Base-by-base conservation (phyloP, 2,329 filamentous ascomycete genomes). In the Aspergillus tubingensis region DNA sequence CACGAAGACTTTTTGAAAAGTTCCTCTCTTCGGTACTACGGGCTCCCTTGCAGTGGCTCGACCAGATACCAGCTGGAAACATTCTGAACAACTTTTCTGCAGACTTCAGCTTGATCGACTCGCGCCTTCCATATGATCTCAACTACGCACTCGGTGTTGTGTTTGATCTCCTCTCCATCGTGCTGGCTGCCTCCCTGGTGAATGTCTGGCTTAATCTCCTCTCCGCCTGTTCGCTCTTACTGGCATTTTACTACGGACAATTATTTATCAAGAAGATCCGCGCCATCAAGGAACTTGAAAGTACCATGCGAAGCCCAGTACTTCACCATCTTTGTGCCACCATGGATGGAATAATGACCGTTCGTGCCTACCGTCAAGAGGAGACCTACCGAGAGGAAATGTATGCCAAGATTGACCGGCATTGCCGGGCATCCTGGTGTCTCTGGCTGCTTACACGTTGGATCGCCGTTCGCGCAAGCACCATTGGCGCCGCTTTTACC, bases 31-130 rank as follows among this genome's bases (percentile, higher is more conserved):
- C 53, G 13, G 47, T 55, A 30, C 25, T 55, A 10, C 53, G 39
- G 1, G 53, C 53, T 3, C 53, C 53, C 13, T 25, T 55, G 3
- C 53, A 55, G 19, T 55, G 53, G 53, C 53, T 55, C 5, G 53
- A 55, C 39, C 44, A 47, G 39, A 15, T 55, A 2, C 53, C 53
- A n/a, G 23, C 53, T 2, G 53, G 53, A 1, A 36, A 47, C 17
- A 30, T 55, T 5, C n/a, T 55, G 3, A 55, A 55, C 25, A 55
- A 47, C 8, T 55, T 55, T n/a, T 55, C 53, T 4, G 43, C 53
- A 5, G 53, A 55, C 23, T 55, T 55, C 6, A 55, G 53, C 39
- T 8, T 55, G 8, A 55, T 55, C 17, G 53, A 55, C 23, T 55
- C 53, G 5, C 53, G 53, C 10, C 39, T 55, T 15, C 39, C 39